Evolutionary conservation across 306 rosid species (phyloP), one percentile per base, ranked within the genome.

Genomic region (Elaeagnus macrophylla): DNA sequence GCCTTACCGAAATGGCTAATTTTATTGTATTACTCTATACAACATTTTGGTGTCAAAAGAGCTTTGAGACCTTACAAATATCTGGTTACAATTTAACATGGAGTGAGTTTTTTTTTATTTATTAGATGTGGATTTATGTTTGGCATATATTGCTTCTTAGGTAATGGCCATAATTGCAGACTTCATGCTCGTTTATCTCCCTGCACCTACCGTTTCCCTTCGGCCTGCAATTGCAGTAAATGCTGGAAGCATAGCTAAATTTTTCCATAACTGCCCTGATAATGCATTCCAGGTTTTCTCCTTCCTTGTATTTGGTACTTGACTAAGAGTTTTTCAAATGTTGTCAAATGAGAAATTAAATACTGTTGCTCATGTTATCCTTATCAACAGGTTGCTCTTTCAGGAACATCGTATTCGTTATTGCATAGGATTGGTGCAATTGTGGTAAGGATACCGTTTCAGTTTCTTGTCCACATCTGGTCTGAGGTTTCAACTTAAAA

Each of bases 261-360:
- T 91, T 72, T 87, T 91, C 82, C 89, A 91, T 71, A 78, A 80
- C 70, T 91, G 99, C 77, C 99, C 99, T 1, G 99, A 84, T 61
- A 91, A 91, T 40, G 99, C 99, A 61, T 91, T 91, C 57, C 99
- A 91, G 99, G 99, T 91, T 7, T 44, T 10, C 49, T 17, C 15
- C 9, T 45, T 4, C 17, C n/a, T 9, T 45, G 19, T 0, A 25
- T 47, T n/a, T 13, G 36, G 38, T 44, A 17, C 39, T 38, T 13
- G 19, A 52, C 47, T 25, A 37, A 12, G n/a, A 20, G 79, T 43
- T 43, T 66, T 48, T 66, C 13, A 51, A 14, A 20, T 2, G 5
- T 72, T 57, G 59, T 19, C 10, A 54, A 0, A 12, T 51, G 35
- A 61, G 52, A 37, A 54, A 41, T 36, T 53, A 7, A 20, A 41